A percentile compares a stretch with the other conserved stretches of the same genome.
Evolutionary conservation across 108 stramenopile genomes (phyloP).

Genomic region (Skeletonema tropicum): DNA sequence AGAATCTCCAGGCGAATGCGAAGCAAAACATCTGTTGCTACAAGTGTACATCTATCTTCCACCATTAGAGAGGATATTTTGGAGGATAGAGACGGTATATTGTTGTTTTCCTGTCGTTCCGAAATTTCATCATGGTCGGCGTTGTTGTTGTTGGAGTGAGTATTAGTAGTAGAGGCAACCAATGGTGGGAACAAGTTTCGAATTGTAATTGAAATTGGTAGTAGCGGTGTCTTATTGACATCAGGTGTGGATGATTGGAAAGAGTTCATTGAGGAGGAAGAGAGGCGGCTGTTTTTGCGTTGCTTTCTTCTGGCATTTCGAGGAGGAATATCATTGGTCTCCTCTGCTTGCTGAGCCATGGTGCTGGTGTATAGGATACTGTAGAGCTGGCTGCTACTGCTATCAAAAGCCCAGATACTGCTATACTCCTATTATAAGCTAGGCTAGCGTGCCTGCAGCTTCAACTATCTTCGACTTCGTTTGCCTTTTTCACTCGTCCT

Average conservation of each 20-base stretch:
- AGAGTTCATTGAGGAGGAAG: no score
- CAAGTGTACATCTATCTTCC: conserved; percentile 20
- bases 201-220: conserved; percentile 16
- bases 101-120: not conserved
- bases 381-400: no score
- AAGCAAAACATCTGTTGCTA: conserved; percentile 10
- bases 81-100: not conserved
- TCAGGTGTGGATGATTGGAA: not conserved
- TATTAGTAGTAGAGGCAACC: not conserved
- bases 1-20: conserved; percentile 28
- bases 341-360: no score
- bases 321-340: no score
- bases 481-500: no score
- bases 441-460: no score
- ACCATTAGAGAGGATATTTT: conserved; percentile 3
- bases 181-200: conserved; percentile 25
- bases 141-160: not conserved
- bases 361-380: not conserved
- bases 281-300: no score
- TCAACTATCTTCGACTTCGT: no score
- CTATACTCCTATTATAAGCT: no score
- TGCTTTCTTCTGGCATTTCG: no score
- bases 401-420: no score
- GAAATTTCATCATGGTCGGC: not conserved
- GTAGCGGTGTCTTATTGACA: not conserved